Base-by-base conservation (phyloP, 192 early-diverging fungal genomes). In the Pilaira anomala region DNA sequence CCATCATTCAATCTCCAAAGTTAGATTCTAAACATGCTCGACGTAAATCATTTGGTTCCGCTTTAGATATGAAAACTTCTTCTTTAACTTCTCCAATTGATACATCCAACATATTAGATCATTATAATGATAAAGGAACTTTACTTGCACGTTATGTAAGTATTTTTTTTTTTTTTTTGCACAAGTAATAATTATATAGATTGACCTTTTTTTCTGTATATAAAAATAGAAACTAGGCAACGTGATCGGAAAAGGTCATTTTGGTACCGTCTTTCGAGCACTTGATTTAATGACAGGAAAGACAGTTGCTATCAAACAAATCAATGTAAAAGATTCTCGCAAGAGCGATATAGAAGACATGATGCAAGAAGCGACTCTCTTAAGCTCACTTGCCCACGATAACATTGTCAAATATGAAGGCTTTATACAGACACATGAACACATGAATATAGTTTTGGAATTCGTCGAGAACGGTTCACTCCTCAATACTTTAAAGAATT, bases 401-500 rank as follows among this genome's bases (percentile, higher is more conserved):
- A 89, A 92, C 11, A 90, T 96, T 48, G 92, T 96, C 22, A 85
- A 85, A 46, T 96, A 95, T 66, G 74, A 88, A 50, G 92, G 91
- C 0, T 94, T 91, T 67, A 82, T 92, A 39, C 86, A 84, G 55
- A 84, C 85, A 12, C 76, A 83, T 16, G 75, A 77, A 41, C 81
- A 91, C 49, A 73, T 96, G 13, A 91, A 91, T 70, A 88, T 96
- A 60, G 87, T 94, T 41, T 81, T 94, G 67, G 93, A 96, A 82
- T 91, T 78, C 70, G 89, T 90, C 7, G 96, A 98, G 75, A 94
- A 95, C 59, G 96, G 96, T n/a, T 97, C 95, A 21, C 85, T 98
- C 42, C 70, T 85, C 50, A 87, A 84, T 39, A 94, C 93, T 5
- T 77, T 92, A 7, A 90, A 92, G 63, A 85, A 85, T 19, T 98